Evolutionary conservation across 768 basidiomycete species (phyloP).

Genomic region (Kondoa malvinella): DNA sequence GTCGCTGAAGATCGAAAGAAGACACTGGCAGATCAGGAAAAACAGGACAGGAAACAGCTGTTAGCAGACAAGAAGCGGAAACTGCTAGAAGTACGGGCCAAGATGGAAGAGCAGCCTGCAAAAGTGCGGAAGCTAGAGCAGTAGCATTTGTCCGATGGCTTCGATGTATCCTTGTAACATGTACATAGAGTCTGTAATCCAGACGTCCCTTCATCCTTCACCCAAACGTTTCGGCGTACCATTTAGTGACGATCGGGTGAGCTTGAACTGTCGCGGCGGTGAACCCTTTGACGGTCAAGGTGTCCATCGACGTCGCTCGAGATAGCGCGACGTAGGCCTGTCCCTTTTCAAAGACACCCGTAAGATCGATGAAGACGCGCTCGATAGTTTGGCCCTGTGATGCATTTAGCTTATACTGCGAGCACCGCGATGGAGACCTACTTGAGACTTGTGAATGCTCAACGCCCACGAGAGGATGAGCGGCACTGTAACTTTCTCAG

Average conservation of each 20-base stretch:
- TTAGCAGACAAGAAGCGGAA: background rate
- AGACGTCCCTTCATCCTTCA: too few species aligned
- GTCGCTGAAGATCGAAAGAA: background rate
- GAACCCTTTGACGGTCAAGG: background rate
- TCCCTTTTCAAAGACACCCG: conserved; percentile 3
- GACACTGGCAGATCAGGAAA: background rate
- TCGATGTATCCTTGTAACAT: too few species aligned
- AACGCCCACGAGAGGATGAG: background rate
- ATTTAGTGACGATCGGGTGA: conserved; percentile 7
- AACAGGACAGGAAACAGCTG: background rate
- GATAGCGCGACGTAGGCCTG: conserved; percentile 7
- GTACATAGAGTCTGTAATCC: too few species aligned
- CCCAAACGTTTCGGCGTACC: too few species aligned
- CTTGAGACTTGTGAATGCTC: background rate
- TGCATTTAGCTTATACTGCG: too few species aligned
- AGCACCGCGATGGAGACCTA: background rate
- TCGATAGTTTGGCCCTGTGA: conserved; percentile 2
- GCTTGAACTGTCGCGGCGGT: background rate
- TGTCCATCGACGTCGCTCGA: background rate
- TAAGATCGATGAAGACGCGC: conserved; percentile 1
- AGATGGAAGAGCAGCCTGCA: background rate
- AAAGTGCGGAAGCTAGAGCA: background rate
- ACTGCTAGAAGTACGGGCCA: background rate
- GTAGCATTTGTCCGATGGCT: too few species aligned
- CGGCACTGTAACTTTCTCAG: background rate